A percentile compares a stretch with the other conserved stretches of the same genome.
phyloP scores from a whole-genome alignment of 2,329 filamentous ascomycete species.

The Clonostachys chloroleuca region DNA sequence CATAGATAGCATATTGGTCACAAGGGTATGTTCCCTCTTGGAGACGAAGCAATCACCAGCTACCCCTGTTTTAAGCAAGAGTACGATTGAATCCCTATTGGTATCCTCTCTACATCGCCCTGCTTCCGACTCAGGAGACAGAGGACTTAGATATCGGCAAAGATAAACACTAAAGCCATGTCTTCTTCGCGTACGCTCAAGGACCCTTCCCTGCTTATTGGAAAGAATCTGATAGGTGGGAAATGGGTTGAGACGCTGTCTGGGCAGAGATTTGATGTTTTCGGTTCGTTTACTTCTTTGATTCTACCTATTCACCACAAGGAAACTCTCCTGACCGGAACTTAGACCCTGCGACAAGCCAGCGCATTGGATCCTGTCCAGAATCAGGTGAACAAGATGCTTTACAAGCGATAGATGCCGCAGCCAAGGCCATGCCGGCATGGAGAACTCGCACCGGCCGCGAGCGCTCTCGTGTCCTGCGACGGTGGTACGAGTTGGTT shows the following conservation, averaged over 20 bases:
- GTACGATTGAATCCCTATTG: too few relatives aligned
- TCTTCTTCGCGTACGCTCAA: constrained; percentile 32
- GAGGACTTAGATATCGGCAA: too few relatives aligned
- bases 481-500: constrained; percentile 59
- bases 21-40: too few relatives aligned
- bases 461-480: constrained; percentile 50
- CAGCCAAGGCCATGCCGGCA: constrained; percentile 53
- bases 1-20: too few relatives aligned
- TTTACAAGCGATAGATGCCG: constrained; percentile 63
- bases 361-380: constrained; percentile 63
- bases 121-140: too few relatives aligned
- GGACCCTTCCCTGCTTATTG: constrained; percentile 52
- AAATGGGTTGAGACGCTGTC: constrained; percentile 67
- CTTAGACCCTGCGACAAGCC: constrained; percentile 61
- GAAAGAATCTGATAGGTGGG: constrained; percentile 66
- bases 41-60: too few relatives aligned
- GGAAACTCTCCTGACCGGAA: constrained; percentile 10
- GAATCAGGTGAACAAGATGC: constrained; percentile 64
- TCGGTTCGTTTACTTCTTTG: constrained; percentile 2
- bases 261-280: constrained; percentile 66
- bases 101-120: too few relatives aligned
- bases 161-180: background rate
- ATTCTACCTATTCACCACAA: background rate
- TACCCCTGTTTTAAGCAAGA: too few relatives aligned
- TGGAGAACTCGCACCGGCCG: constrained; percentile 54